Base-by-base conservation (phyloP, 495 filamentous ascomycete genomes). In the Penicillium cinerascens region DNA sequence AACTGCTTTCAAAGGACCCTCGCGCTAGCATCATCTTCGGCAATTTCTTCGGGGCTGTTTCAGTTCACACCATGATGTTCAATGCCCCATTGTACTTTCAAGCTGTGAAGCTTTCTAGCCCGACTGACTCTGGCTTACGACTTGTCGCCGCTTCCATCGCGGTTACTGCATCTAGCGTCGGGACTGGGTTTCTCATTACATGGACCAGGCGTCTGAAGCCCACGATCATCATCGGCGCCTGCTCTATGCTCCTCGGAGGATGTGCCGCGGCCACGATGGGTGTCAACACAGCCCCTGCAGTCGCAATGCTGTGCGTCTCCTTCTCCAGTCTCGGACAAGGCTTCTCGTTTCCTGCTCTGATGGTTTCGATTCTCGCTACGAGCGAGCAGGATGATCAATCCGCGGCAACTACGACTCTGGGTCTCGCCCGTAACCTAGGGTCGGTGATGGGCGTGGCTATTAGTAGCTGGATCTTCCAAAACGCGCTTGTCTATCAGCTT, bases 81-180 rank as follows among this genome's bases (percentile, higher is more conserved):
- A 91, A 92, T 63, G 79, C 85, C 44, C 88, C 87, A 0, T 71
- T 92, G 18, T 92, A 84, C 72, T 92, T 91, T 70, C 87, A 91
- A 66, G 87, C 84, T 25, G 87, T 91, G 42, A 84, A 88, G 55
- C 78, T 90, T 37, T 82, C 86, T 11, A 79, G 73, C 18, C 84
- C 88, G 21, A 87, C 87, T 8, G 75, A 74, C 16, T 89, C 88
- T 1, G 88, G 88, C 10, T 76, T 89, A 4, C 78, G 85, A 38
- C 82, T 92, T 41, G 71, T 89, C 9, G 70, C 82, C 36, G 81
- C 83, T 23, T 81, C 82, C 1, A 52, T 82, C 11, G 78, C 81
- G 0, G 68, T 82, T 35, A 87, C 86, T 10, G 43, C 69, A 1
- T 76, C 79, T 6, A 86, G 85, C 26, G 79, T 87, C 1, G 68